Percentiles rank a stretch among this genome's conserved stretches.
Conservation (phyloP, 108 stramenopile genomes). For the Thalassiosira profunda region DNA sequence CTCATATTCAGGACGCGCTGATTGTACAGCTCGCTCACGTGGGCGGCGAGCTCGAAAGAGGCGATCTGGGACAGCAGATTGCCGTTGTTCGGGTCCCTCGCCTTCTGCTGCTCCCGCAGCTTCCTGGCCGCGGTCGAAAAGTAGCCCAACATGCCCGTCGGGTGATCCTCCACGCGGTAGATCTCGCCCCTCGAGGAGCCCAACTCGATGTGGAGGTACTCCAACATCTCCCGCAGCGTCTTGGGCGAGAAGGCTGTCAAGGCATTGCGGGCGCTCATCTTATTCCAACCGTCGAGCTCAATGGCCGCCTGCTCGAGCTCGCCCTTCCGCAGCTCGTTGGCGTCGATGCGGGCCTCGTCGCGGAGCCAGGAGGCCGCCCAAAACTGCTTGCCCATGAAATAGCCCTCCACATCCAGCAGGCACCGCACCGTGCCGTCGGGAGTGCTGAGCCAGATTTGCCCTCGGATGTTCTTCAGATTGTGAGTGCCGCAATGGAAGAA, state of each 20-base stretch:
- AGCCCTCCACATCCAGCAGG: background rate
- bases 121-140: too few relatives aligned
- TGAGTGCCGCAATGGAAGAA: background rate
- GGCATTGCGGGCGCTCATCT: background rate
- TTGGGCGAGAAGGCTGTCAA: background rate
- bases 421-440: background rate
- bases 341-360: background rate
- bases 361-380: background rate
- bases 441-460: background rate
- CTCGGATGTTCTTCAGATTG: background rate
- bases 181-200: background rate
- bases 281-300: background rate
- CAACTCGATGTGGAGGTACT: background rate
- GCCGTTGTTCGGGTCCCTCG: background rate
- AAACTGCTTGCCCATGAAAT: background rate
- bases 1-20: background rate
- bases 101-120: background rate
- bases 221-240: background rate
- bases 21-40: background rate
- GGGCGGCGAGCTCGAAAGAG: background rate
- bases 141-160: too few relatives aligned
- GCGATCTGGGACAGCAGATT: background rate
- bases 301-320: background rate
- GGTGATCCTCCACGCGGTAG: too few relatives aligned
- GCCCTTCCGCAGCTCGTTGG: background rate